Percentiles rank a stretch among this genome's conserved stretches.
Evolutionary conservation across 768 basidiomycete species (phyloP).

Genomic region (Amanita inopinata): DNA sequence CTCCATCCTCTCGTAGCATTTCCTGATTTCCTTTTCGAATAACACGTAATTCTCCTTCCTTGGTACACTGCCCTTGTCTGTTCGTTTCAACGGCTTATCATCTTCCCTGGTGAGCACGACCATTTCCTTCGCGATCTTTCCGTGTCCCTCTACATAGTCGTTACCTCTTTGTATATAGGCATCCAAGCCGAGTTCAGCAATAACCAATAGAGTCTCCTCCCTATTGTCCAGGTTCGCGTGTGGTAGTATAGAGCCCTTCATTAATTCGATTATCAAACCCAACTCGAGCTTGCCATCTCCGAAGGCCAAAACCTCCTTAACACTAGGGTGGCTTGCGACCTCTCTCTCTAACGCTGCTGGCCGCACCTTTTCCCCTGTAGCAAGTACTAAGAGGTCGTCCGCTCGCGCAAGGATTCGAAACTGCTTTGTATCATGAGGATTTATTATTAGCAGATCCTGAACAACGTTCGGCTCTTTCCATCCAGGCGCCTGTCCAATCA

Average conservation of each 20-base stretch:
- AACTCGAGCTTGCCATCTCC: constrained; percentile 25
- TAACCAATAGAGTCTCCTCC: not conserved
- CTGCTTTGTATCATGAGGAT: constrained; percentile 22
- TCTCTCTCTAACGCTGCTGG: constrained; percentile 23
- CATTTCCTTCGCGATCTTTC: constrained; percentile 28
- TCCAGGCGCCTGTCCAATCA: constrained; percentile 24
- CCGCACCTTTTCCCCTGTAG: constrained; percentile 32
- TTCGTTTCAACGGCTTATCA: constrained; percentile 22
- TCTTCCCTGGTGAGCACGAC: constrained; percentile 24
- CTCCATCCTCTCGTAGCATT: constrained; percentile 22
- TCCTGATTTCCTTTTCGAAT: constrained; percentile 26
- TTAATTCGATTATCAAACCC: constrained; percentile 28
- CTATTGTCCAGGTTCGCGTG: not conserved
- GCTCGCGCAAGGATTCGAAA: constrained; percentile 27
- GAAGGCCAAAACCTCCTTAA: constrained; percentile 28
- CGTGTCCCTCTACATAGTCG: constrained; percentile 26
- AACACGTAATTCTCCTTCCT: constrained; percentile 22
- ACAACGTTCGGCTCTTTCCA: constrained; percentile 24
- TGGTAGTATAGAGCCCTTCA: constrained; percentile 2
- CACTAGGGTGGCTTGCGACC: constrained; percentile 25
- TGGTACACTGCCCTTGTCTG: constrained; percentile 29
- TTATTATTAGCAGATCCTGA: constrained; percentile 26
- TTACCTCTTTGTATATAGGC: constrained; percentile 26
- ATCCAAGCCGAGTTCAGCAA: constrained; percentile 13
- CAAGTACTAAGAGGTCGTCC: constrained; percentile 32